Base-by-base conservation (phyloP, 2,329 filamentous ascomycete genomes). In the Alternaria dauci region DNA sequence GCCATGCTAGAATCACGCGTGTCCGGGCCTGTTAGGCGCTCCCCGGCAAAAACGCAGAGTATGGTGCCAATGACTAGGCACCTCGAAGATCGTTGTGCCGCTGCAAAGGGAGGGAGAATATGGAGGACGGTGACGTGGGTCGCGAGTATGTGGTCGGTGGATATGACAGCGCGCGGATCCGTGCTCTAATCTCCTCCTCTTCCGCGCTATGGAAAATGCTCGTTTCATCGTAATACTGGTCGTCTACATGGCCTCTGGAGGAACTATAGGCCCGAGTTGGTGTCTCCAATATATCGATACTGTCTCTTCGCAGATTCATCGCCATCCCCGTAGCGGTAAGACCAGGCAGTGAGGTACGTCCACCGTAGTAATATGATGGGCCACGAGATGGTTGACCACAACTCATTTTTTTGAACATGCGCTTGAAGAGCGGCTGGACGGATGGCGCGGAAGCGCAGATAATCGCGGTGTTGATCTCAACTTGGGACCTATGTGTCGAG, bases 401-500 rank as follows among this genome's bases (percentile, higher is more conserved):
- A 11, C 53, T 48, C 2, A 71, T 26, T 38, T 59, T 58, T 14
- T 58, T 56, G 39, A 71, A 68, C 14, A 66, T 39, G 23, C 55
- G 53, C 41, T 63, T 62, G 54, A 71, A 55, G 6, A 71, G 55
- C 4, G 70, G 70, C 39, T 74, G 70, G 1, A 72, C 57, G 11
- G 67, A 71, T 16, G 71, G 71, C 3, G 58, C 63, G 2, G 68
- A 71, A 4, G 71, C 69, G 48, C 67, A 71, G 8, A 71, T 63
- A 9, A 74, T 72, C 1, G 66, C 70, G 2, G 68, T 71, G 39
- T 74, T 72, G 52, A 72, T 60, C 38, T 74, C 70, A 28, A 74
- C 65, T 36, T 70, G 68, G 14, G 67, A 53, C 51, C 51, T 53
- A 61, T 28, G 23, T 50, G 5, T n/a, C 2, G 5, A 9, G 23